A percentile compares a stretch with the other conserved stretches of the same genome.
Evolutionary conservation across 2,329 filamentous ascomycete genomes (phyloP).

Genomic region (Verticillium klebahnii): DNA sequence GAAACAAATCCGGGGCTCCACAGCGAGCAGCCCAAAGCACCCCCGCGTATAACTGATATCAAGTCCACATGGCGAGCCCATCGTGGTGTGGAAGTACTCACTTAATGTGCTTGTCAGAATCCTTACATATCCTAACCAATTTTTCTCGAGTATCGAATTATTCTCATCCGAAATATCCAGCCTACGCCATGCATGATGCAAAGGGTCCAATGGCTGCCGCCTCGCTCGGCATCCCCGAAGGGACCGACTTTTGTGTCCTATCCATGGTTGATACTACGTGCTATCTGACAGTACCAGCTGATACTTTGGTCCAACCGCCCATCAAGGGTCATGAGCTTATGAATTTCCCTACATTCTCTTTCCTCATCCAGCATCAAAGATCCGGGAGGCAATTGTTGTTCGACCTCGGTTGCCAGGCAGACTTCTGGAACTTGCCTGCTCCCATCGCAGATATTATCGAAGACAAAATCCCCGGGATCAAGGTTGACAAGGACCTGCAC

Average conservation of each 20-base stretch:
- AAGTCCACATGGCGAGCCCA: too few relatives aligned
- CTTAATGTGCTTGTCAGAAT: too few relatives aligned
- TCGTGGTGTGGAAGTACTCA: too few relatives aligned
- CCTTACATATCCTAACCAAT: too few relatives aligned
- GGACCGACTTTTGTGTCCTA: neutral
- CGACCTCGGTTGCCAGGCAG: conserved; percentile 6
- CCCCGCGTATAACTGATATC: too few relatives aligned
- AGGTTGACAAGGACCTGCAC: neutral
- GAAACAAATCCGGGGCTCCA: too few relatives aligned
- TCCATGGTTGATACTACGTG: conserved; percentile 6
- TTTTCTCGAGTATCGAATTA: too few relatives aligned
- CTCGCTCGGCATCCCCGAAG: too few relatives aligned
- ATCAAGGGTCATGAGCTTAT: conserved; percentile 6
- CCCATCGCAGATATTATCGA: conserved; percentile 4
- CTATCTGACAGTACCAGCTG: conserved; percentile 1
- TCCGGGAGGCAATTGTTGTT: conserved; percentile 2
- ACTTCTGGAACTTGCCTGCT: conserved; percentile 6
- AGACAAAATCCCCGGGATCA: conserved; percentile 5
- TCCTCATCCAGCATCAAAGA: conserved; percentile 1
- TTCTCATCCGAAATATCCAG: too few relatives aligned
- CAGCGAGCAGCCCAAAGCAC: too few relatives aligned
- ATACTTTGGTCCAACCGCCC: conserved; percentile 4
- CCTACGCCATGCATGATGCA: too few relatives aligned
- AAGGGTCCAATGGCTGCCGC: too few relatives aligned
- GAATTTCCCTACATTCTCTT: conserved; percentile 6